Base-by-base conservation (phyloP, 1,139 yeast genomes). In the Sugiyamaella japonica region DNA sequence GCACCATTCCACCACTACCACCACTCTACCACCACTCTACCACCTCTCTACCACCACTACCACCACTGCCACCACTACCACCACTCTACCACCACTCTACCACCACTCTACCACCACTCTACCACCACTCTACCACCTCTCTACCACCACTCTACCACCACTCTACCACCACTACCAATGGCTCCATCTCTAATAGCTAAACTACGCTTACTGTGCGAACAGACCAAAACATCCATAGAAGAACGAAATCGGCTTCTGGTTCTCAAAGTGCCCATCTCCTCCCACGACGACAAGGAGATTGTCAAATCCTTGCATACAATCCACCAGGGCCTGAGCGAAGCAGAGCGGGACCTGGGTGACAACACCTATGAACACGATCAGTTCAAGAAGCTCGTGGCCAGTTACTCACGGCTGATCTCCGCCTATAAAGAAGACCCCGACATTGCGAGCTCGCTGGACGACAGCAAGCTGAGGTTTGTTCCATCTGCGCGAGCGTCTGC, bases 201-300 rank as follows among this genome's bases (percentile, higher is more conserved):
- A 53, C 58, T 69, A 9, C 50, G 59, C 25, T 56, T 69, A 13
- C 58, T 72, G 49, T 63, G 65, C 10, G 77, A 74, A 54, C 80
- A 76, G 64, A 67, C 79, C 3, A 74, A 69, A 48, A 72, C 74
- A 9, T 67, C 72, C 13, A 66, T 81, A 8, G 84, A 80, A 36
- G 88, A 83, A 64, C 72, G 85, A 42, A 70, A 72, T 48, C 72
- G 83, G 29, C 73, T 83, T 56, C 64, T 71, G 16, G 63, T 68
- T 17, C 72, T 82, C 36, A 73, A 75, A 43, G 72, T 82, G 36
- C 74, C 76, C 20, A 84, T 85, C 1, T 77, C 84, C 1, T 67
- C 74, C 7, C 75, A 78, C 48, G 88, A 82, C 57, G 82, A 80
- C 60, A 73, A 72, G 53, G 88, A 83, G 56, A 66, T 85, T 40